Base-by-base conservation (phyloP, 2,329 filamentous ascomycete species). In the Endothia cerciana region DNA sequence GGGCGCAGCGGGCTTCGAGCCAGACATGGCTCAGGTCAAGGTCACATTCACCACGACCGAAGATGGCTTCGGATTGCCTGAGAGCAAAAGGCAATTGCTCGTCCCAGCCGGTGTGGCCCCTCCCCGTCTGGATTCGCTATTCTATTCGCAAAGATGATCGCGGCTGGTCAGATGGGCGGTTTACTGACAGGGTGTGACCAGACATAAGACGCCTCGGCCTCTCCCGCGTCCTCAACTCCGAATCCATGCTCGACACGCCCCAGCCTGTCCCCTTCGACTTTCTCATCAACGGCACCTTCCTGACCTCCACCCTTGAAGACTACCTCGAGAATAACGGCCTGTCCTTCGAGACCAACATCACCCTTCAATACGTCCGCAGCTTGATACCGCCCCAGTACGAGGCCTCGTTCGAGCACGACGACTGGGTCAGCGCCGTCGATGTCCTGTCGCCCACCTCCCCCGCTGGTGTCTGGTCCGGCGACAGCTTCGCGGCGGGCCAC, bases 331-430 rank as follows among this genome's bases (percentile, higher is more conserved):
- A 89, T 69, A 91, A 95, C 74, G 94, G 94, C 60, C 89, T 98
- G 68, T 97, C 93, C 25, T 87, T 93, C 51, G 95, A 99, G 81
- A 91, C 90, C 4, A 94, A 91, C 4, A 81, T 99, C 62, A 91
- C 90, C 43, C 85, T 99, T 65, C 94, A 98, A 81, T 99, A 98
- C 78, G 93, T 97, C 43, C 90, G 93, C 73, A 95, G 93, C 69
- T 82, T 97, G 71, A 88, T 97, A 67, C 95, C 95, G 8, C 95
- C 95, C 22, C 84, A 91, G 43, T 94, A 95, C 77, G 89, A 97
- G 72, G 91, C 93, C 15, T 95, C 91, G 74, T 99, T 97, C 76
- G 90, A 97, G 80, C 94, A 99, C 77, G 94, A 99, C 74, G 95
- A 98, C 77, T 99, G 95, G 95, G 91, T 99, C 59, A 92, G 92